Evolutionary conservation across 2,329 filamentous ascomycete genomes (phyloP).

Genomic region (Aplosporella prunicola): DNA sequence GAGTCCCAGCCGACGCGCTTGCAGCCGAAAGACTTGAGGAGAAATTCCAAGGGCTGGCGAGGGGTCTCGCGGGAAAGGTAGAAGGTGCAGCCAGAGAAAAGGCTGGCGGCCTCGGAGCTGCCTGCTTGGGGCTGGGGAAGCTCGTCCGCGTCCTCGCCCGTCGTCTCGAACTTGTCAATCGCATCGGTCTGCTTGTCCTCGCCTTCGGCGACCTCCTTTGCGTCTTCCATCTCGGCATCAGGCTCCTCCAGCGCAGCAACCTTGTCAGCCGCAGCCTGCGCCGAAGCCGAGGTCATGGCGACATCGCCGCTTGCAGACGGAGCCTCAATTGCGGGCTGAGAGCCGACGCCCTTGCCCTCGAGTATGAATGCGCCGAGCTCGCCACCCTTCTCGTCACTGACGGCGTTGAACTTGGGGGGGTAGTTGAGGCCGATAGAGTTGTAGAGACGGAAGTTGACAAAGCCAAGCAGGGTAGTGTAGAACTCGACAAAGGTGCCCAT

Average conservation of each 20-base stretch:
- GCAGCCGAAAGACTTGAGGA: slow-evolving; percentile 89
- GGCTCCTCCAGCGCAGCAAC: slow-evolving; percentile 24
- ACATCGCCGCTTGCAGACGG: slow-evolving; percentile 16
- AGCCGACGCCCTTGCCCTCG: slow-evolving; percentile 57
- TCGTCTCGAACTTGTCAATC: slow-evolving; percentile 87
- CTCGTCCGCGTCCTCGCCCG: slow-evolving; percentile 73
- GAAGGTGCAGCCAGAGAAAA: slow-evolving; percentile 84
- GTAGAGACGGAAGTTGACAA: slow-evolving; percentile 93
- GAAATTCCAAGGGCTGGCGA: slow-evolving; percentile 80
- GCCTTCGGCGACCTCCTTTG: slow-evolving; percentile 26
- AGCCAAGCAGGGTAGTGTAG: slow-evolving; percentile 91
- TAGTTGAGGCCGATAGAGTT: slow-evolving; percentile 87
- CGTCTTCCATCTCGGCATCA: slow-evolving; percentile 25
- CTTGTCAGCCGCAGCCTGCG: slow-evolving; percentile 41
- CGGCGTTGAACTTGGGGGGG: slow-evolving; percentile 83
- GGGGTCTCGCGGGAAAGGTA: slow-evolving; percentile 92
- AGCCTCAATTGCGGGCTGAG: slow-evolving; percentile 17
- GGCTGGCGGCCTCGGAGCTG: slow-evolving; percentile 56
- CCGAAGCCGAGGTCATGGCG: slow-evolving; percentile 30
- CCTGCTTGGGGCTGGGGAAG: slow-evolving; percentile 67
- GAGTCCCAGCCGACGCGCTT: slow-evolving; percentile 93
- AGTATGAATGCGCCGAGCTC: slow-evolving; percentile 87
- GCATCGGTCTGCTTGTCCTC: slow-evolving; percentile 27
- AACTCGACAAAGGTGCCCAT: slow-evolving; percentile 99
- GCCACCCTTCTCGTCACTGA: slow-evolving; percentile 79